phyloP scores from a whole-genome alignment of 176 grass and related monocot species.

The Hyparrhenia diplandra region DNA sequence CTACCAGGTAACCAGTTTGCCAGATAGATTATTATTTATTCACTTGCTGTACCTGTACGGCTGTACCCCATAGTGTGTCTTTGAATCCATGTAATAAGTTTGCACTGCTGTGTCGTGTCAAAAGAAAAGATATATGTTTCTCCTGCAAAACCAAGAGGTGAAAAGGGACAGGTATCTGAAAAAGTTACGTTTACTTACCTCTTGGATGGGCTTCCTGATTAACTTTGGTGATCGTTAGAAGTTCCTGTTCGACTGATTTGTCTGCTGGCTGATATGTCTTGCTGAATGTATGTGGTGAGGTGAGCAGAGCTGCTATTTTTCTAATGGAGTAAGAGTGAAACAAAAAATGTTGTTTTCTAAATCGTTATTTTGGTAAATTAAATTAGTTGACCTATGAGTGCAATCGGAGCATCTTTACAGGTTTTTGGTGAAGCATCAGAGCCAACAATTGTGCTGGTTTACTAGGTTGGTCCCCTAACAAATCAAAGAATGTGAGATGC shows the following conservation, averaged over 20 bases:
- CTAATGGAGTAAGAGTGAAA: background rate
- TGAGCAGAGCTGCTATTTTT: slow-evolving; percentile 1
- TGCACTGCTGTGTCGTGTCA: background rate
- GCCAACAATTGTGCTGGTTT: background rate
- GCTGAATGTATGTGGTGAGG: background rate
- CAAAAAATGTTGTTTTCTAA: slow-evolving; percentile 11
- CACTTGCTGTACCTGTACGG: slow-evolving; percentile 10
- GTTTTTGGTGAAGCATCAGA: slow-evolving; percentile 37
- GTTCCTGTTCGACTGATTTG: background rate
- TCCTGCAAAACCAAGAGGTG: background rate
- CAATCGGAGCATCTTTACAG: background rate
- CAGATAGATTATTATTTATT: background rate
- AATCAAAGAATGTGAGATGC: slow-evolving; percentile 18
- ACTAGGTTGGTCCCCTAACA: slow-evolving; percentile 34
- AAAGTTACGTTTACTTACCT: background rate
- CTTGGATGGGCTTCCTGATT: background rate
- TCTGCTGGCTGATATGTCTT: background rate
- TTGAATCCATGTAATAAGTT: slow-evolving; percentile 18
- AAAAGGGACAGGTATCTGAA: background rate
- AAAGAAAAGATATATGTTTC: background rate
- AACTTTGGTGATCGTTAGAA: background rate
- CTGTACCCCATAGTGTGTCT: background rate
- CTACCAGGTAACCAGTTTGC: background rate
- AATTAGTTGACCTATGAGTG: slow-evolving; percentile 14
- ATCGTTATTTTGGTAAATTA: slow-evolving; percentile 8